phyloP scores from a whole-genome alignment of 2,329 filamentous ascomycete species.

The Coccinonectria pachysandricola region DNA sequence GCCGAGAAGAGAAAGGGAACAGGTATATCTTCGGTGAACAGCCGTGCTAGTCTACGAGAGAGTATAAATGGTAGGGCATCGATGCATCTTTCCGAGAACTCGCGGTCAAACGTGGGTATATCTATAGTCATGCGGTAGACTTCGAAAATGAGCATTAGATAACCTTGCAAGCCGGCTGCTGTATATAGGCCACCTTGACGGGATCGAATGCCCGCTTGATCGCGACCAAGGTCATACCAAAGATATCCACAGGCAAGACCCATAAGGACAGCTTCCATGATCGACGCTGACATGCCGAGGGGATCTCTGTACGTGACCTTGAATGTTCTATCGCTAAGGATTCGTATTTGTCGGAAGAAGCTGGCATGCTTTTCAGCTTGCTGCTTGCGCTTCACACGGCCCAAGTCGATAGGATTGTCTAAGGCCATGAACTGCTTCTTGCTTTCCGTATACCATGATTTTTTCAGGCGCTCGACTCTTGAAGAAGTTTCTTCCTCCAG shows the following conservation, averaged over 20 bases:
- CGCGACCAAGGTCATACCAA: constrained; percentile 54
- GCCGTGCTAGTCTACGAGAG: constrained; percentile 56
- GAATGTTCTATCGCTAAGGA: constrained; percentile 59
- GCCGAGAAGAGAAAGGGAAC: constrained; percentile 61
- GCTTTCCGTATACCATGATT: constrained; percentile 43
- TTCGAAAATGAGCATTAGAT: constrained; percentile 67
- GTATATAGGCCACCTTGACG: constrained; percentile 65
- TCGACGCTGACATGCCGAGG: constrained; percentile 60
- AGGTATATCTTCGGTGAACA: constrained; percentile 62
- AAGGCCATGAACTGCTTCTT: constrained; percentile 16
- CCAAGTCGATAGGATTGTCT: constrained; percentile 3
- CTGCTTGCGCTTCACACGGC: constrained; percentile 9
- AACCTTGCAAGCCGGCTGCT: constrained; percentile 61
- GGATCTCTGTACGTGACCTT: constrained; percentile 67
- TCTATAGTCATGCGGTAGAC: constrained; percentile 66
- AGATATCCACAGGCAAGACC: constrained; percentile 63
- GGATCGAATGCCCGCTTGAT: constrained; percentile 62
- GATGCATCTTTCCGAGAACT: constrained; percentile 63
- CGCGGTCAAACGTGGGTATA: constrained; percentile 66
- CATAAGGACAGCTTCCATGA: constrained; percentile 62
- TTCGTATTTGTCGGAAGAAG: constrained; percentile 51
- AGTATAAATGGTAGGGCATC: constrained; percentile 59
- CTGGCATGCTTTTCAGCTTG: constrained; percentile 36
- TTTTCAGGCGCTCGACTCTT: constrained; percentile 51
- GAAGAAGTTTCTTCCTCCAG: constrained; percentile 48